Evolutionary conservation across 78 protist species (phyloP).

Genomic region (Planoprotostelium fungivorum): DNA sequence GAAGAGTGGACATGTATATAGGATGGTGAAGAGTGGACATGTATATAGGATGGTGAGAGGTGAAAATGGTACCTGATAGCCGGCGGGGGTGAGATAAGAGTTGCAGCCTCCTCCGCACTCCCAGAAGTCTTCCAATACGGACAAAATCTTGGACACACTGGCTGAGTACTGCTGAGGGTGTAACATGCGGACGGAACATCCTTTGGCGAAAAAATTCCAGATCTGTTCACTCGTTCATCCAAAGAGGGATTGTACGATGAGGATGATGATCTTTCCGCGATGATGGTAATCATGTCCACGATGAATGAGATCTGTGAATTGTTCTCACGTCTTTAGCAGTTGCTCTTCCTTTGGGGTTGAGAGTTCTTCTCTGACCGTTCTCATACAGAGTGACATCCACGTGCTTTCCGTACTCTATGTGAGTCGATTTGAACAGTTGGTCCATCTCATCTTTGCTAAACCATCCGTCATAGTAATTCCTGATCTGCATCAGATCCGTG

Average conservation of each 20-base stretch:
- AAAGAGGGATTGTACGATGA: too few species aligned
- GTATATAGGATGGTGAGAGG: neutral
- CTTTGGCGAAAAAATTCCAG: conserved; percentile 15
- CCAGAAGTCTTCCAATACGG: conserved; percentile 62
- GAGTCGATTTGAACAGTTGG: conserved; percentile 23
- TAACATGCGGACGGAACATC: conserved; percentile 70
- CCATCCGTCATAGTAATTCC: conserved; percentile 15
- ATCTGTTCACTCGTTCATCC: too few species aligned
- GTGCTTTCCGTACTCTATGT: conserved; percentile 35
- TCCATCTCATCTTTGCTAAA: conserved; percentile 46
- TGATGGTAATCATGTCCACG: too few species aligned
- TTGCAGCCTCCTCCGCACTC: conserved; percentile 74
- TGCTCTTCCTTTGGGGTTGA: conserved; percentile 64
- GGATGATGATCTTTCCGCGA: too few species aligned
- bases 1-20: too few species aligned
- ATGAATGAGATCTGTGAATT: too few species aligned
- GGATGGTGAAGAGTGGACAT: too few species aligned
- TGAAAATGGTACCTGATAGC: conserved; percentile 19
- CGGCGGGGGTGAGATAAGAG: conserved; percentile 83
- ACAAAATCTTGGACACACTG: conserved; percentile 37
- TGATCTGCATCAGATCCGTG: neutral
- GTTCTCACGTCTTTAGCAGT: neutral
- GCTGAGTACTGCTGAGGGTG: conserved; percentile 52
- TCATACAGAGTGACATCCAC: conserved; percentile 60
- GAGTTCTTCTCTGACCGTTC: conserved; percentile 38